A percentile compares a stretch with the other conserved stretches of the same genome.
Conservation (phyloP, 805 yeast species). For the Saitoella complicata region DNA sequence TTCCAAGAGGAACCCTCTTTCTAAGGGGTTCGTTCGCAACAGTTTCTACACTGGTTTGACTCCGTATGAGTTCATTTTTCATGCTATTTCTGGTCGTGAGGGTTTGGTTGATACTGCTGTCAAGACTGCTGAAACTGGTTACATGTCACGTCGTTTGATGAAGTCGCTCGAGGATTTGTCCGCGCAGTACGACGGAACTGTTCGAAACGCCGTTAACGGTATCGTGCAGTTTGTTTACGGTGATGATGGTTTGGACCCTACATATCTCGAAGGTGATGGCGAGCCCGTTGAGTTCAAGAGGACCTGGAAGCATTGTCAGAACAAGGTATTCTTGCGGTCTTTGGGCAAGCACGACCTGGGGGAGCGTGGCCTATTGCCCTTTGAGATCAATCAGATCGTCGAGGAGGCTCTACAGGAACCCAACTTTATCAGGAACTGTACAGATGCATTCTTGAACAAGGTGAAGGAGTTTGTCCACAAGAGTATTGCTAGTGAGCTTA, state of each 20-base stretch:
- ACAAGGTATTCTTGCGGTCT: slow-evolving; percentile 22
- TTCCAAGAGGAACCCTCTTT: slow-evolving; percentile 81
- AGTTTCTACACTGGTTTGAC: slow-evolving; percentile 86
- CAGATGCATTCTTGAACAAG: slow-evolving; percentile 2
- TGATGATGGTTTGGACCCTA: slow-evolving; percentile 96
- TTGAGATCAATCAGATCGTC: slow-evolving; percentile 40
- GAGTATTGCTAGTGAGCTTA: neutral
- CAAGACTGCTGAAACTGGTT: slow-evolving; percentile 97
- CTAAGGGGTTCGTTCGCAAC: slow-evolving; percentile 93
- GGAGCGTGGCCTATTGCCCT: slow-evolving; percentile 50
- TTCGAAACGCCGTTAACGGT: slow-evolving; percentile 87
- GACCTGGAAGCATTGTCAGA: slow-evolving; percentile 66
- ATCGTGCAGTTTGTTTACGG: slow-evolving; percentile 96
- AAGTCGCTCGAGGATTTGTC: slow-evolving; percentile 93
- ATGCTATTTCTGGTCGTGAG: slow-evolving; percentile 98
- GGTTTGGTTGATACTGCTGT: slow-evolving; percentile 99
- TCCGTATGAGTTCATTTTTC: slow-evolving; percentile 95
- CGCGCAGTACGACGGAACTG: slow-evolving; percentile 83
- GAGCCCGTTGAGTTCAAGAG: slow-evolving; percentile 83
- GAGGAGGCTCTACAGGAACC: slow-evolving; percentile 40
- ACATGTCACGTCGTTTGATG: slow-evolving; percentile 96
- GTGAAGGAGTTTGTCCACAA: slow-evolving; percentile 4
- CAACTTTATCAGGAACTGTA: neutral
- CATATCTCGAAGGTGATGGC: slow-evolving; percentile 99
- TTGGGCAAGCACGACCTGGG: slow-evolving; percentile 41